Evolutionary conservation across 257 asterid species (phyloP).

Genomic region (Lithospermum erythrorhizon): DNA sequence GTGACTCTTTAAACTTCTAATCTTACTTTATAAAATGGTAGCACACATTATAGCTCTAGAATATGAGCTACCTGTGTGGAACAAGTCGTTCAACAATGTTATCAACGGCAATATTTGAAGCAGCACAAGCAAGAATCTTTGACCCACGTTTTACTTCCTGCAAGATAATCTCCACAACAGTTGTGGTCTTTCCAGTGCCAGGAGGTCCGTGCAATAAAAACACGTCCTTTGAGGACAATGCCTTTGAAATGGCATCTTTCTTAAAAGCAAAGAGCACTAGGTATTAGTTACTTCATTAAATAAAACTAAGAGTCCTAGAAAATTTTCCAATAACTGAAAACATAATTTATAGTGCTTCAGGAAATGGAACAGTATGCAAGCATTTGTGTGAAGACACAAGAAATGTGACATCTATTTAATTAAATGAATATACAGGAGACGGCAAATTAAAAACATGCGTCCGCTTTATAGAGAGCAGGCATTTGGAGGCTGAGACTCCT

Average conservation of each 20-base stretch:
- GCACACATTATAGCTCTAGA: conserved; percentile 4
- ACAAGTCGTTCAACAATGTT: conserved; percentile 96
- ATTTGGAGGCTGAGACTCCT: too few species aligned
- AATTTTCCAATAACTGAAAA: neutral
- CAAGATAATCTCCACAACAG: conserved; percentile 84
- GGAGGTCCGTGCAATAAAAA: conserved; percentile 98
- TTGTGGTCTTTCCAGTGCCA: conserved; percentile 99
- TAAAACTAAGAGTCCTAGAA: neutral
- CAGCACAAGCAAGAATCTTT: conserved; percentile 92
- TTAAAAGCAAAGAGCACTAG: conserved; percentile 16
- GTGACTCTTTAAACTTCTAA: neutral
- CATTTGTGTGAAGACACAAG: too few species aligned
- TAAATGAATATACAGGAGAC: too few species aligned
- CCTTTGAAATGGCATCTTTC: conserved; percentile 88
- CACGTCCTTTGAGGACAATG: conserved; percentile 83
- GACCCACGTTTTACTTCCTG: conserved; percentile 97
- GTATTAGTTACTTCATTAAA: conserved; percentile 18
- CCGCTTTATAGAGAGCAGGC: too few species aligned
- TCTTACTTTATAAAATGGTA: neutral
- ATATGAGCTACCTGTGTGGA: conserved; percentile 57
- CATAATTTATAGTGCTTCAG: neutral
- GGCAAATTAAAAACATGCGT: too few species aligned
- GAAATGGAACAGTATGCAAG: too few species aligned
- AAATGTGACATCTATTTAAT: too few species aligned
- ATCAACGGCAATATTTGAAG: conserved; percentile 98